Base-by-base conservation (phyloP, 805 yeast species). In the Ascoidea rubescens region DNA sequence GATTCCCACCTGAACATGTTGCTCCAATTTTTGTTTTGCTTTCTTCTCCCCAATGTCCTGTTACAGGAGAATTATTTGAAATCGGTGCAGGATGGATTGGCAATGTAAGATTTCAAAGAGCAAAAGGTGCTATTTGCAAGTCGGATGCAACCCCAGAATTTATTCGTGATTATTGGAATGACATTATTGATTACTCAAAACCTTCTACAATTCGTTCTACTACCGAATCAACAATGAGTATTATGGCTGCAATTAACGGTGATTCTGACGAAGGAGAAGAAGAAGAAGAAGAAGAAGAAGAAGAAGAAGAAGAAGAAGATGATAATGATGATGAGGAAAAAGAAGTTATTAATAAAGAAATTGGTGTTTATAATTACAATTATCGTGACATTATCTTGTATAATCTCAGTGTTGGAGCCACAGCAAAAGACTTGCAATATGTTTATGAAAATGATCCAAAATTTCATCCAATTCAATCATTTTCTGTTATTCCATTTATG, bases 81-180 rank as follows among this genome's bases (percentile, higher is more conserved):
- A 84, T 82, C 59, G 99, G 98, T 59, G 96, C 93, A 54, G 98
- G 96, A 47, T 91, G 97, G 96, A 74, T 87, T 60, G 97, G 96
- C 62, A 79, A 80, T 67, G 90, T 96, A 46, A 79, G 97, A 72
- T 90, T 93, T 91, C 95, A 91, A 71, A 80, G 96, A 66, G 83
- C 95, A 52, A 80, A 82, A 57, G 98, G 99, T 59, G 84, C 77
- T 48, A 85, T 85, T 14, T 75, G 79, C 44, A 56, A 60, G 14
- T 60, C 67, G 44, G 79, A 77, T 48, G 71, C 77, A 46, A 70
- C 79, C 14, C 82, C 87, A 21, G 98, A 91, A 68, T 77, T 78
- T 59, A 71, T 91, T 55, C 71, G 75, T 52, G 84, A 82, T 50
- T 72, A 84, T 64, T 80, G 93, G 82, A 69, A 62, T 8, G 78